phyloP scores from a whole-genome alignment of 2,329 filamentous ascomycete species.

The Phialophora expanda region DNA sequence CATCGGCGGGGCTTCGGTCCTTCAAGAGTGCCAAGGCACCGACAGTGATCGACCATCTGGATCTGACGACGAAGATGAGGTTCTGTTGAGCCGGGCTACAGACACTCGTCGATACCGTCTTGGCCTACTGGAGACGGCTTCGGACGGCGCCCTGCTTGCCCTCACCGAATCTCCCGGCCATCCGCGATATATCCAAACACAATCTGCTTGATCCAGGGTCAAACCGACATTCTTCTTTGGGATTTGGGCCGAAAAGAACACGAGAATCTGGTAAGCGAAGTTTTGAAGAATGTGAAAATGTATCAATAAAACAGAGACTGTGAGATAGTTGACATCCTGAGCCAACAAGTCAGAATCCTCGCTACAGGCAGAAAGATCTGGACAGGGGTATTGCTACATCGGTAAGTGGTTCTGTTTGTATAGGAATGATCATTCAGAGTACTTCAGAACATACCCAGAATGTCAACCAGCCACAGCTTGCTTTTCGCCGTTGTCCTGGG shows the following conservation, averaged over 20 bases:
- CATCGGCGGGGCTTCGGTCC: not conserved
- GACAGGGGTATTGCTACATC: not conserved
- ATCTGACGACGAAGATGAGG: not conserved
- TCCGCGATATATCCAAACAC: not conserved
- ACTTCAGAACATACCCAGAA: not conserved
- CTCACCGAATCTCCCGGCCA: not conserved
- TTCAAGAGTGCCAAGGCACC: not conserved
- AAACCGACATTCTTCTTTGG: not conserved
- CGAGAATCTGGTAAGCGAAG: not conserved
- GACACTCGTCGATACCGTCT: constrained; percentile 2
- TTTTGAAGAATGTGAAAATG: not conserved
- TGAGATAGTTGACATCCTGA: not conserved
- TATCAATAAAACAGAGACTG: not conserved
- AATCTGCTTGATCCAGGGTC: not conserved
- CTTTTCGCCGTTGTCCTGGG: not conserved
- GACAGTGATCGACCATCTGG: not conserved
- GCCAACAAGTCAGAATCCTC: not conserved
- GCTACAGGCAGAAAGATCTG: not conserved
- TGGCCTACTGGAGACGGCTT: not conserved
- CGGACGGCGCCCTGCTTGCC: not conserved
- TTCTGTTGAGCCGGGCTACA: not conserved
- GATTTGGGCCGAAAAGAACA: not conserved
- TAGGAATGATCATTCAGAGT: not conserved
- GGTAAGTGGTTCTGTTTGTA: not conserved
- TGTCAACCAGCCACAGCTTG: not conserved